phyloP scores from a whole-genome alignment of 495 filamentous ascomycete species.

The Tuber aestivum region DNA sequence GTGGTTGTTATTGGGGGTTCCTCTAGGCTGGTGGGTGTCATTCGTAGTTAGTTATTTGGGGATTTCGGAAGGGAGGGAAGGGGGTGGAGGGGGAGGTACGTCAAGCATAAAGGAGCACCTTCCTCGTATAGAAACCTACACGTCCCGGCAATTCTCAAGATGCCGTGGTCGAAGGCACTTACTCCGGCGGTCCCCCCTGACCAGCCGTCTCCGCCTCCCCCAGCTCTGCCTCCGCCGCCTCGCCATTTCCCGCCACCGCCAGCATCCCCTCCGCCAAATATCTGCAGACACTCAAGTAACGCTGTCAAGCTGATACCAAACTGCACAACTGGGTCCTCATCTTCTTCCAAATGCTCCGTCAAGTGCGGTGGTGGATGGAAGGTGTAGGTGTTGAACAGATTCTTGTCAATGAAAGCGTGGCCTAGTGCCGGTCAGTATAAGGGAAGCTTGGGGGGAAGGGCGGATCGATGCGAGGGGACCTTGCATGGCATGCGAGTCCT shows the following conservation, averaged over 20 bases:
- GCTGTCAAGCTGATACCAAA: conserved; percentile 84
- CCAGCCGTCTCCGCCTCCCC: neutral
- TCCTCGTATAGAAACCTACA: conserved; percentile 73
- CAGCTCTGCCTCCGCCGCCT: conserved; percentile 5
- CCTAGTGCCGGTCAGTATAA: conserved; percentile 46
- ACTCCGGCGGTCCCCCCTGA: neutral
- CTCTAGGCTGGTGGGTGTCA: conserved; percentile 63
- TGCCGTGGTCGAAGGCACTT: conserved; percentile 66
- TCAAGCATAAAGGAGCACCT: conserved; percentile 59
- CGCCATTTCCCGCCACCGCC: conserved; percentile 13
- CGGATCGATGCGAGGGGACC: conserved; percentile 48
- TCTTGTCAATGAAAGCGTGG: conserved; percentile 74
- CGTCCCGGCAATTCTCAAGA: conserved; percentile 69
- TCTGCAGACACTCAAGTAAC: conserved; percentile 88
- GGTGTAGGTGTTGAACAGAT: conserved; percentile 76
- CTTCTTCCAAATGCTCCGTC: conserved; percentile 14
- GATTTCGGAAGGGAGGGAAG: neutral
- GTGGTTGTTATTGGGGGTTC: conserved; percentile 83
- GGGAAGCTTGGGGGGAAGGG: conserved; percentile 5
- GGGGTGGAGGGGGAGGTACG: conserved; percentile 10
- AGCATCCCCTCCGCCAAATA: conserved; percentile 76
- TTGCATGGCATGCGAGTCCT: conserved; percentile 80
- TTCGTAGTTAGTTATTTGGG: neutral
- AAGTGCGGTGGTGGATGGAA: conserved; percentile 50
- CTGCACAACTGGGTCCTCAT: conserved; percentile 44